Evolutionary conservation across 2,329 filamentous ascomycete genomes (phyloP).

Genomic region (Colletotrichum graminicola): DNA sequence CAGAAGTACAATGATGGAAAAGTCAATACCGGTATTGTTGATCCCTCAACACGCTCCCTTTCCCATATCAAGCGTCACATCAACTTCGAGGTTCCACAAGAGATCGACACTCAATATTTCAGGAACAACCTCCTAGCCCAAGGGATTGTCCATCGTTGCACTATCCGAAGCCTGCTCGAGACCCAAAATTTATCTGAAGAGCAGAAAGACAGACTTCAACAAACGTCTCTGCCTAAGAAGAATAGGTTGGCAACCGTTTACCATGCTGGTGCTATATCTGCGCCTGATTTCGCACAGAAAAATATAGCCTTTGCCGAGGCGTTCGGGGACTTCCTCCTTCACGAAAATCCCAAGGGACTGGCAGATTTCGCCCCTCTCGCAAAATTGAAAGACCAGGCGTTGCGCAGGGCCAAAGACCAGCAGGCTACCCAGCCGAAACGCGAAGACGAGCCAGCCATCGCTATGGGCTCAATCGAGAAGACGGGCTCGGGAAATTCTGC

Average conservation of each 20-base stretch:
- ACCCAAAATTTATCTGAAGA: not conserved
- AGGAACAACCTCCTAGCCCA: not conserved
- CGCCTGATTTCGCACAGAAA: not conserved
- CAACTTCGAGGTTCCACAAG: not conserved
- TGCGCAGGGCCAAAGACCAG: not conserved
- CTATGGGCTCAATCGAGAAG: not conserved
- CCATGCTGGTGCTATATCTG: not conserved
- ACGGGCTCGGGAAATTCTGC: not conserved
- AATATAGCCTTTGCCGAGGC: not conserved
- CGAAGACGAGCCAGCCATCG: not conserved
- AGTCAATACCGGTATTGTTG: not conserved
- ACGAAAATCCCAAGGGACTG: not conserved
- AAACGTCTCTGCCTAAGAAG: not conserved
- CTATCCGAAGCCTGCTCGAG: not conserved
- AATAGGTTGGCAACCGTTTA: not conserved
- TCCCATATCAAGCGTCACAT: not conserved
- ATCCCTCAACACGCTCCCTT: not conserved
- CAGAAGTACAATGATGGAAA: not conserved
- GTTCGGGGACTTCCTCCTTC: constrained; percentile 1
- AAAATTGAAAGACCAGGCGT: not conserved
- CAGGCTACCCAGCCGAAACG: not conserved
- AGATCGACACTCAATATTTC: accelerated
- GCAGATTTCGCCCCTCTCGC: not conserved
- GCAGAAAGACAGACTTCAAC: not conserved
- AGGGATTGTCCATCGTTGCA: not conserved